A percentile compares a stretch with the other conserved stretches of the same genome.
Evolutionary conservation across 345 rosid species (phyloP).

Genomic region (Stellera chamaejasme): DNA sequence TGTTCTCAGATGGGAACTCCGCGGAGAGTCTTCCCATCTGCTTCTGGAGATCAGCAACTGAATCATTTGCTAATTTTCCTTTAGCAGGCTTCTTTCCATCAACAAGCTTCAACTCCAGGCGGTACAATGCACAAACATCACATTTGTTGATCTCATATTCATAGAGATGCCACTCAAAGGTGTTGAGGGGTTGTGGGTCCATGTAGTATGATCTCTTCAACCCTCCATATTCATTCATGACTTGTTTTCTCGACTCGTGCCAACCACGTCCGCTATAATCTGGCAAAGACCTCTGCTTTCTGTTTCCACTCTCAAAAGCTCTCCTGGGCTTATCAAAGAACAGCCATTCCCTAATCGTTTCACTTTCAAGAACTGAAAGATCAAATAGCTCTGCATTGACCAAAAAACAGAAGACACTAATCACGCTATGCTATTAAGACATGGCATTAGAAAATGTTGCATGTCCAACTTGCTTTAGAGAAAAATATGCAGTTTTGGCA

Average conservation of each 20-base stretch:
- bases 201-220: slow-evolving; percentile 96
- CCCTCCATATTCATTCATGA: slow-evolving; percentile 88
- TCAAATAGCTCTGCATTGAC: slow-evolving; percentile 82
- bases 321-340: slow-evolving; percentile 95
- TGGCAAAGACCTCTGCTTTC: slow-evolving; percentile 98
- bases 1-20: slow-evolving; percentile 75
- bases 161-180: slow-evolving; percentile 95
- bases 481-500: slow-evolving; percentile 10
- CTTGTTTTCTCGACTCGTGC: slow-evolving; percentile 98
- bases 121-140: slow-evolving; percentile 89
- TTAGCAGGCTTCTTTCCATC: slow-evolving; percentile 85
- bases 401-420: slow-evolving; percentile 14
- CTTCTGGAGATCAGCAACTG: slow-evolving; percentile 86
- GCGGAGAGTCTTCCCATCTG: slow-evolving; percentile 94
- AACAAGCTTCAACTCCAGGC: slow-evolving; percentile 89
- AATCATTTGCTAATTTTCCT: slow-evolving; percentile 58
- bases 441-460: slow-evolving; percentile 5
- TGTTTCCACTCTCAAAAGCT: slow-evolving; percentile 94
- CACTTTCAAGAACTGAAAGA: slow-evolving; percentile 75
- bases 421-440: background rate
- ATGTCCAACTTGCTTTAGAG: slow-evolving; percentile 1
- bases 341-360: slow-evolving; percentile 97
- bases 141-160: slow-evolving; percentile 94
- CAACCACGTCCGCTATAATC: slow-evolving; percentile 96
- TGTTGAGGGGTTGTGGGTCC: slow-evolving; percentile 95